Percentiles rank a stretch among this genome's conserved stretches.
These are phyloP conservation scores for Penicillium longicatenatum DNA, from an alignment of 495 filamentous ascomycete species.

Conservation along the genomic window DNA sequence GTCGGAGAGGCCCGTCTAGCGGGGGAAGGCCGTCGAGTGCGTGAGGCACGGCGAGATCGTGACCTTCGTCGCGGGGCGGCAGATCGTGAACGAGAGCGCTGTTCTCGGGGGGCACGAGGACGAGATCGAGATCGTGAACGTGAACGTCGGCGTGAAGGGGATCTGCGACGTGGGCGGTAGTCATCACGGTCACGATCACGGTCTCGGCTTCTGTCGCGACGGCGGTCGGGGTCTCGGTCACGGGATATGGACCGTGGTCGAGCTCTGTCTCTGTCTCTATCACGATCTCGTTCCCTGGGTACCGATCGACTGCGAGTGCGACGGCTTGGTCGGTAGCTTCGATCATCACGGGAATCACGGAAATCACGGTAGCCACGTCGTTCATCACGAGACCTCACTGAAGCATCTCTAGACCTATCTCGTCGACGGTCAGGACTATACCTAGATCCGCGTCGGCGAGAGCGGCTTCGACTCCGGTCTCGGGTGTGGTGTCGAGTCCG, in stretches of 20 bases:
- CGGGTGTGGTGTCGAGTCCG: conserved; percentile 28
- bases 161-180: conserved; percentile 28
- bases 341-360: conserved; percentile 40
- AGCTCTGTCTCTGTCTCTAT: conserved; percentile 37
- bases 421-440: conserved; percentile 37
- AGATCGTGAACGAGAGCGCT: conserved; percentile 28
- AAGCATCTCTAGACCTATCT: conserved; percentile 37
- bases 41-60: conserved; percentile 32
- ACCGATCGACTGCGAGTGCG: conserved; percentile 44
- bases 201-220: conserved; percentile 30
- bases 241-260: conserved; percentile 39
- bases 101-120: conserved; percentile 28
- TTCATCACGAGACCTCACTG: conserved; percentile 39
- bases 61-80: conserved; percentile 26
- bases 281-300: conserved; percentile 36
- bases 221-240: conserved; percentile 33
- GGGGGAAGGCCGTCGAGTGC: conserved; percentile 28
- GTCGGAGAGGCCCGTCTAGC: conserved; percentile 10
- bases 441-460: conserved; percentile 34
- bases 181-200: conserved; percentile 31
- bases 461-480: conserved; percentile 36
- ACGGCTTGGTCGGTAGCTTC: conserved; percentile 40
- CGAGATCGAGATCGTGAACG: conserved; percentile 27
- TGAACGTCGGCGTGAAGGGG: conserved; percentile 18
- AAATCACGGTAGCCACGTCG: conserved; percentile 39